phyloP scores from a whole-genome alignment of 352 stramenopile species.

The Phytophthora idaei region DNA sequence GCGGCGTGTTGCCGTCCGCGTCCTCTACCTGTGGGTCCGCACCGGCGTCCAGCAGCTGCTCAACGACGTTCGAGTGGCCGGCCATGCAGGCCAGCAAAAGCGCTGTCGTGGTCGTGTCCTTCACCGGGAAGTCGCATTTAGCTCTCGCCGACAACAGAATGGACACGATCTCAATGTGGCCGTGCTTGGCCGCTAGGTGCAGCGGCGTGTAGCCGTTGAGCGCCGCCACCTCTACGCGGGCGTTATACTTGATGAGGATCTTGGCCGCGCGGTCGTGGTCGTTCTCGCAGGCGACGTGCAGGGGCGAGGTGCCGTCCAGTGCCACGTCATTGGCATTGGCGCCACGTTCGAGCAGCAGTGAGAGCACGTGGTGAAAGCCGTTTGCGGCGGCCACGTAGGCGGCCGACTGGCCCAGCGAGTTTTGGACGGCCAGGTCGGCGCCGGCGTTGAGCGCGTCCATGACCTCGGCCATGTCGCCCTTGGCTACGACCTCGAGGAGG shows the following conservation, averaged over 20 bases:
- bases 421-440: slow-evolving; percentile 57
- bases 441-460: slow-evolving; percentile 67
- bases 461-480: slow-evolving; percentile 59
- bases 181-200: slow-evolving; percentile 68
- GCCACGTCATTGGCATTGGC: slow-evolving; percentile 60
- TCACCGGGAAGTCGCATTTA: slow-evolving; percentile 55
- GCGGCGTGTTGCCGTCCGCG: slow-evolving; percentile 76
- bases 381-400: slow-evolving; percentile 63
- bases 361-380: slow-evolving; percentile 67
- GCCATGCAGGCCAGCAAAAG: slow-evolving; percentile 72
- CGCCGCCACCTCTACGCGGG: slow-evolving; percentile 43
- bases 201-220: slow-evolving; percentile 61
- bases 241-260: slow-evolving; percentile 69
- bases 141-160: slow-evolving; percentile 50
- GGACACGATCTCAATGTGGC: slow-evolving; percentile 47
- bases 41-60: slow-evolving; percentile 71
- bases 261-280: slow-evolving; percentile 60
- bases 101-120: slow-evolving; percentile 57
- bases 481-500: slow-evolving; percentile 64
- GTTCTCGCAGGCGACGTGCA: slow-evolving; percentile 68
- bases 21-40: slow-evolving; percentile 82
- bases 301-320: slow-evolving; percentile 54
- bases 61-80: slow-evolving; percentile 65
- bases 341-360: slow-evolving; percentile 72
- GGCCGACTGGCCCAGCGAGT: slow-evolving; percentile 56